phyloP scores from a whole-genome alignment of 1,284 basidiomycete genomes.

The Ganoderma sp. region DNA sequence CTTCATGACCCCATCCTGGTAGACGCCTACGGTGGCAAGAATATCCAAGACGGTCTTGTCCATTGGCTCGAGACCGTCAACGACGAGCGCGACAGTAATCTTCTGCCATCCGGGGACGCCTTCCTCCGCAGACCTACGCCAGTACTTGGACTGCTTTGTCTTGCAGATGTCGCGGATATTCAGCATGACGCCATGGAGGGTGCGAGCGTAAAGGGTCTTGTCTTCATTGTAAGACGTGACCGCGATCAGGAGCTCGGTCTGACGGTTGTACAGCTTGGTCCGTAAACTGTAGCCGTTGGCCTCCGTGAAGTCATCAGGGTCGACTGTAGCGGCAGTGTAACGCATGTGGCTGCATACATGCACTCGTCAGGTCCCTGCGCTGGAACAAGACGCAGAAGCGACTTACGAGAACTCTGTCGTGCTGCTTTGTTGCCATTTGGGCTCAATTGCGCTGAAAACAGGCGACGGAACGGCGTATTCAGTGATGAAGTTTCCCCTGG shows the following conservation, averaged over 20 bases:
- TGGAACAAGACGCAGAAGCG: conserved; percentile 6
- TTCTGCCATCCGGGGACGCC: conserved; percentile 91
- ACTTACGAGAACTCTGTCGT: conserved; percentile 87
- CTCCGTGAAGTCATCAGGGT: conserved; percentile 91
- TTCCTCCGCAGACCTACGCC: conserved; percentile 84
- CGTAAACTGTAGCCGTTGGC: conserved; percentile 86
- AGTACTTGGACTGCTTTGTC: conserved; percentile 95
- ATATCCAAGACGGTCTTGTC: conserved; percentile 94
- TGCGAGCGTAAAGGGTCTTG: conserved; percentile 92
- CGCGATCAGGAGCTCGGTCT: conserved; percentile 93
- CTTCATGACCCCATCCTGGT: conserved; percentile 97
- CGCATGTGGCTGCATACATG: conserved; percentile 75
- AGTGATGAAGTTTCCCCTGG: conserved; percentile 88
- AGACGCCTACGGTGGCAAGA: conserved; percentile 86
- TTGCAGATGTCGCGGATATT: conserved; percentile 99
- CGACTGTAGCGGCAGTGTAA: conserved; percentile 91
- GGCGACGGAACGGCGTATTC: conserved; percentile 93
- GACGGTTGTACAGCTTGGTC: conserved; percentile 83
- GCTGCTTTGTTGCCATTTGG: conserved; percentile 73
- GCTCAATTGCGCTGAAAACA: conserved; percentile 84
- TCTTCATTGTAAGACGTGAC: conserved; percentile 93
- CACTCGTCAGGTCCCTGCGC: conserved; percentile 5
- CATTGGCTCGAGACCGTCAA: conserved; percentile 95
- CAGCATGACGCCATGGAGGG: conserved; percentile 94
- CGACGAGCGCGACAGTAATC: conserved; percentile 90